These are phyloP conservation scores for Begonia peltatifolia DNA, from an alignment of 306 rosid genomes.

Conservation along the genomic window DNA sequence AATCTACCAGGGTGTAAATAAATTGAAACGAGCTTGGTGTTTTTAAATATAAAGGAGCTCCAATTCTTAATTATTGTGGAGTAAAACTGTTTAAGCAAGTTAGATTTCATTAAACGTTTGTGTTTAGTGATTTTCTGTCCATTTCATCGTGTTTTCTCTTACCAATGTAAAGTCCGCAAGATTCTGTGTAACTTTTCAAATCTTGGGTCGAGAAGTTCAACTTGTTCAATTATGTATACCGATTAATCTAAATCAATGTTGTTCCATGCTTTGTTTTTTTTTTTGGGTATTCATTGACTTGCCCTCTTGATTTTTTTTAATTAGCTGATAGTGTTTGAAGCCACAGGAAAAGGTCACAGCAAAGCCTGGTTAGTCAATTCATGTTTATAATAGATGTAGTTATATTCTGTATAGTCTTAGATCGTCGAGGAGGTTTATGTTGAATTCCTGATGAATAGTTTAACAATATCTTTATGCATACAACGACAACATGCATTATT, in stretches of 20 bases:
- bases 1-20: too few relatives aligned
- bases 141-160: too few relatives aligned
- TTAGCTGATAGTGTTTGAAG: slow-evolving; percentile 59
- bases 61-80: too few relatives aligned
- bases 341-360: slow-evolving; percentile 75
- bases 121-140: slow-evolving; percentile 3
- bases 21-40: too few relatives aligned
- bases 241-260: slow-evolving; percentile 6
- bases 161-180: slow-evolving; percentile 60
- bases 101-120: neutral
- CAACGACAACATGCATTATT: too few relatives aligned
- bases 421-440: too few relatives aligned
- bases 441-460: too few relatives aligned
- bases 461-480: too few relatives aligned
- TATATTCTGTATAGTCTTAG: too few relatives aligned
- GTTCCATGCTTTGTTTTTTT: neutral
- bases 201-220: slow-evolving; percentile 97
- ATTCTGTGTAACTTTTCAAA: slow-evolving; percentile 80
- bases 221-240: slow-evolving; percentile 67
- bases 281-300: neutral
- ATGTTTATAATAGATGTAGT: too few relatives aligned
- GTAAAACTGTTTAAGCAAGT: too few relatives aligned
- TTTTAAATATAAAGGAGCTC: too few relatives aligned
- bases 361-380: slow-evolving; percentile 67
- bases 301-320: slow-evolving; percentile 10